Evolutionary conservation across 2,329 filamentous ascomycete species (phyloP).

Genomic region (Pseudodiploospora longispora): DNA sequence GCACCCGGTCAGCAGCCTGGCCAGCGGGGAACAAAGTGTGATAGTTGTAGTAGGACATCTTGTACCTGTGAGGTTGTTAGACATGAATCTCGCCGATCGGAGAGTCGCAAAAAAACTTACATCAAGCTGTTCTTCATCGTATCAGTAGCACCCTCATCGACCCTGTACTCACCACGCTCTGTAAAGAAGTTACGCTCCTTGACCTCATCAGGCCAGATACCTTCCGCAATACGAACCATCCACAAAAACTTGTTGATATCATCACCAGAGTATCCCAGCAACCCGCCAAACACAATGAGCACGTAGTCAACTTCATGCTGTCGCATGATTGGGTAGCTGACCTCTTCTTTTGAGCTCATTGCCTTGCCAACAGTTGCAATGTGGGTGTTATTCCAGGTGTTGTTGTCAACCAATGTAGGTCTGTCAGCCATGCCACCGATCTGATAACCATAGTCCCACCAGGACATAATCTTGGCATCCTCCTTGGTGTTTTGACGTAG

Average conservation of each 20-base stretch:
- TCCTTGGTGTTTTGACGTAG: constrained; percentile 92
- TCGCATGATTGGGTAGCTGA: constrained; percentile 96
- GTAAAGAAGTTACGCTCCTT: constrained; percentile 98
- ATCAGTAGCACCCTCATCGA: constrained; percentile 86
- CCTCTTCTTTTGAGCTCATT: constrained; percentile 95
- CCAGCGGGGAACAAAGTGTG: constrained; percentile 83
- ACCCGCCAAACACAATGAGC: constrained; percentile 91
- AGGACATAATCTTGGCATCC: constrained; percentile 98
- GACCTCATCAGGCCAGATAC: constrained; percentile 99
- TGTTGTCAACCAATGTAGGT: constrained; percentile 96
- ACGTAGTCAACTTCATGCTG: constrained; percentile 99
- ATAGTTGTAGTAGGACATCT: constrained; percentile 99
- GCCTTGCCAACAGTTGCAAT: constrained; percentile 98
- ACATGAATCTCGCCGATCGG: background rate
- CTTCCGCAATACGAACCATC: constrained; percentile 99
- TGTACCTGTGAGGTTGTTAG: constrained; percentile 64
- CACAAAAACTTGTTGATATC: constrained; percentile 99
- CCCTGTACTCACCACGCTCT: constrained; percentile 82
- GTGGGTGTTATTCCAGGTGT: constrained; percentile 99
- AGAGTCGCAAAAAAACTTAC: constrained; percentile 50
- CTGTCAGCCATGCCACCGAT: constrained; percentile 99
- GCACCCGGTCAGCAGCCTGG: constrained; percentile 85
- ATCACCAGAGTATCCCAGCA: constrained; percentile 94
- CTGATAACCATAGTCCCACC: constrained; percentile 99
- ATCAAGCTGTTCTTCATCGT: constrained; percentile 99